phyloP scores from a whole-genome alignment of 352 stramenopile species.

The Pythium phragmiticola region DNA sequence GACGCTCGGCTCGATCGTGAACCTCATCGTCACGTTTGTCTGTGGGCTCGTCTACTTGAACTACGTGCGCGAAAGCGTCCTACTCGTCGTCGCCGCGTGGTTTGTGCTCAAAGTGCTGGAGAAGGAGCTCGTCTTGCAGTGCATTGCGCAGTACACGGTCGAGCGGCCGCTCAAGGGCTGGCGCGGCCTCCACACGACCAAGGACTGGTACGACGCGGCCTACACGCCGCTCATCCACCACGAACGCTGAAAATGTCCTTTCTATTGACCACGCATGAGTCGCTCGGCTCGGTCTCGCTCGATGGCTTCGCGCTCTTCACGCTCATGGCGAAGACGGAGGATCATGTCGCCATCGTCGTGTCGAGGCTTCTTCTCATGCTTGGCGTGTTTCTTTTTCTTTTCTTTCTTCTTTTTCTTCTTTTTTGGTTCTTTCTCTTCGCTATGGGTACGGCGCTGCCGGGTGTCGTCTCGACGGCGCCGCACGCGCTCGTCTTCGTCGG shows the following conservation, averaged over 20 bases:
- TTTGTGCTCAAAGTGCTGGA: conserved; percentile 71
- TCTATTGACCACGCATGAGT: conserved; percentile 15
- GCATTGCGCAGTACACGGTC: conserved; percentile 74
- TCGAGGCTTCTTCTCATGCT: neutral
- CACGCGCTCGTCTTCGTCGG: conserved; percentile 17
- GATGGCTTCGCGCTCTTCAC: conserved; percentile 22
- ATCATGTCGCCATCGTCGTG: conserved; percentile 5
- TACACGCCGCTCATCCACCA: conserved; percentile 80
- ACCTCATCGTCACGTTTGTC: conserved; percentile 62
- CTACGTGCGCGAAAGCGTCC: conserved; percentile 74
- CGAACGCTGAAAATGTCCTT: conserved; percentile 33
- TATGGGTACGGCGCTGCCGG: neutral
- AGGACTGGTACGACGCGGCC: conserved; percentile 85
- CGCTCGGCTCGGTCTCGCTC: conserved; percentile 18
- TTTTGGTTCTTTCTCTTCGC: neutral
- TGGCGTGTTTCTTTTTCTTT: conserved; percentile 15
- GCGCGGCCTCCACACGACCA: conserved; percentile 78
- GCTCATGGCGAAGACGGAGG: conserved; percentile 19
- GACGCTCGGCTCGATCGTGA: conserved; percentile 69
- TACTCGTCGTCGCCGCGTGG: conserved; percentile 48
- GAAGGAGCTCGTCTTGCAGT: conserved; percentile 63
- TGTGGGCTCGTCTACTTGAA: conserved; percentile 53
- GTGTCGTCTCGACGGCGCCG: conserved; percentile 3
- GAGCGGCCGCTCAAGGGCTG: conserved; percentile 69
- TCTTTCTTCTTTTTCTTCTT: conserved; percentile 19